Conservation (phyloP, 768 basidiomycete species). For the Glaciozyma martinii region DNA sequence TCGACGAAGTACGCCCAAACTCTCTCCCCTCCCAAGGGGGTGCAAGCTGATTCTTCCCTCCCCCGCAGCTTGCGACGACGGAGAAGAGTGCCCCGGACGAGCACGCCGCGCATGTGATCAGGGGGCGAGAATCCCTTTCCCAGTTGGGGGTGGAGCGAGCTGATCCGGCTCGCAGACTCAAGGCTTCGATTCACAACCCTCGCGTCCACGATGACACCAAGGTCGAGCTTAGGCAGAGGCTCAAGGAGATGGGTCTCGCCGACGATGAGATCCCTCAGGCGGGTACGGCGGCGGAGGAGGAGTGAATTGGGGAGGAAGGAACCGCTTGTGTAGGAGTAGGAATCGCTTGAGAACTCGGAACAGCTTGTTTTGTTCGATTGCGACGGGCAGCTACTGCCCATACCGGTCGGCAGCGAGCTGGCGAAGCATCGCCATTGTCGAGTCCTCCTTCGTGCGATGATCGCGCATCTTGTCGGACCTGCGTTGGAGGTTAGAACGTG, state of each 20-base stretch:
- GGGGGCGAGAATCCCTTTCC: neutral
- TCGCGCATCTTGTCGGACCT: slow-evolving; percentile 16
- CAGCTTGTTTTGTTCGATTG: neutral
- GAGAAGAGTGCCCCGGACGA: neutral
- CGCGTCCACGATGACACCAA: neutral
- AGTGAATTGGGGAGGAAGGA: neutral
- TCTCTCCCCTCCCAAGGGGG: too few species aligned
- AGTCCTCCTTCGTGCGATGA: slow-evolving; percentile 56
- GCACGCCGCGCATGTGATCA: neutral
- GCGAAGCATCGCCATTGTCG: slow-evolving; percentile 95
- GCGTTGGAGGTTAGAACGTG: neutral
- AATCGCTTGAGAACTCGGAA: neutral
- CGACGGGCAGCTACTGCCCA: slow-evolving; percentile 41
- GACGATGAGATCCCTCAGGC: too few species aligned
- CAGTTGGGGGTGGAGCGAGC: too few species aligned
- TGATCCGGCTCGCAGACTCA: neutral
- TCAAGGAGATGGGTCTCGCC: neutral
- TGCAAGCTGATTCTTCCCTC: too few species aligned
- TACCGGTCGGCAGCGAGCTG: slow-evolving; percentile 80
- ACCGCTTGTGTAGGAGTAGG: too few species aligned
- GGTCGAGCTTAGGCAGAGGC: neutral
- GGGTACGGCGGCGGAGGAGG: neutral
- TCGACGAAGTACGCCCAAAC: too few species aligned
- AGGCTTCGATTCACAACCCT: neutral
- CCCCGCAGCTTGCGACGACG: too few species aligned